Conservation (phyloP, 257 asterid species). For the Solanum chilense region DNA sequence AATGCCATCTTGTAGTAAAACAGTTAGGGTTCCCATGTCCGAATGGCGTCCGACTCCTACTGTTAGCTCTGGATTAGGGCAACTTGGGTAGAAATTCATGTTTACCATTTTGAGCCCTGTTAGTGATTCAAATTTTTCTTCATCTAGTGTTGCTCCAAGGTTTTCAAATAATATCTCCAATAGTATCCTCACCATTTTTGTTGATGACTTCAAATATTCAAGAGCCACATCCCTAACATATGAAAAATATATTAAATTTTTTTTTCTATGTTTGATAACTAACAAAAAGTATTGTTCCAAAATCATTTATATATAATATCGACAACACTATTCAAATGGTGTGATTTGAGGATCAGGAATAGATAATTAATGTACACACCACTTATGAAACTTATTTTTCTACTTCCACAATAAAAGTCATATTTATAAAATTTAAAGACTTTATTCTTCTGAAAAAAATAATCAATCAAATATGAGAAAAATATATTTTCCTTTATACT, state of each 20-base stretch:
- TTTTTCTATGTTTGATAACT: neutral
- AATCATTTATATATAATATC: neutral
- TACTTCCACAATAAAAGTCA: accelerated
- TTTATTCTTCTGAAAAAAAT: neutral
- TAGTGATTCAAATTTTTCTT: slow-evolving; percentile 6
- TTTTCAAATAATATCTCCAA: slow-evolving; percentile 11
- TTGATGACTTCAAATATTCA: slow-evolving; percentile 18
- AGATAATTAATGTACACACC: neutral
- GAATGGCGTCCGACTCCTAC: slow-evolving; percentile 32
- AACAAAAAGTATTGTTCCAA: neutral
- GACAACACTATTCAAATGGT: neutral
- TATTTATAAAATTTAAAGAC: neutral
- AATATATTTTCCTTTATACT: neutral
- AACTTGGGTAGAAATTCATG: slow-evolving; percentile 27
- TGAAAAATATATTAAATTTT: neutral
- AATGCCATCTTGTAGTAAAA: slow-evolving; percentile 28
- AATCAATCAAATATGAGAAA: neutral
- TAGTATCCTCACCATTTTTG: slow-evolving; percentile 13
- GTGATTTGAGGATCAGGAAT: neutral
- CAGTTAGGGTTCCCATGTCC: slow-evolving; percentile 25
- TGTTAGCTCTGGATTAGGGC: slow-evolving; percentile 30
- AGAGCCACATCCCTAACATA: slow-evolving; percentile 14
- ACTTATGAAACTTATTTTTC: neutral
- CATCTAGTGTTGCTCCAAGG: slow-evolving; percentile 11
- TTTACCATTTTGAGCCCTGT: slow-evolving; percentile 19